These are phyloP conservation scores for Magnolia changhungtana DNA, from an alignment of 164 flowering plant species.

Conservation along the genomic window DNA sequence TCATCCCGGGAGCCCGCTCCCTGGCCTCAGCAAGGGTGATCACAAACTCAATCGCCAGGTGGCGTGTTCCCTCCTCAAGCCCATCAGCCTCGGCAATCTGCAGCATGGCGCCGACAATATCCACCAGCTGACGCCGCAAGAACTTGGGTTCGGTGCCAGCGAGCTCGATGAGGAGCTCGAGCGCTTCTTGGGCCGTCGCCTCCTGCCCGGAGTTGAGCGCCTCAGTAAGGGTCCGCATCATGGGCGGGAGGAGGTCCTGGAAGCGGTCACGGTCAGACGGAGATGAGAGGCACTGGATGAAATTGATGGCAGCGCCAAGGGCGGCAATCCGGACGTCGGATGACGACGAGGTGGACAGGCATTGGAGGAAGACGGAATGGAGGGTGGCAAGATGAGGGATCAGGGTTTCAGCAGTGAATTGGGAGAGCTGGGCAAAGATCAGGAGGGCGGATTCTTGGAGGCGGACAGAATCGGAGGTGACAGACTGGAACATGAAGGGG, in stretches of 20 bases:
- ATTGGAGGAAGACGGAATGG: conserved; percentile 69
- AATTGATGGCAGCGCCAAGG: conserved; percentile 74
- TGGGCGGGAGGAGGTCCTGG: conserved; percentile 80
- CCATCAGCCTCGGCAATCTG: conserved; percentile 86
- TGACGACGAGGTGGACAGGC: conserved; percentile 39
- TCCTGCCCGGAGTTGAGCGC: conserved; percentile 79
- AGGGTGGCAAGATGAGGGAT: conserved; percentile 63
- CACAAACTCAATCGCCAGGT: conserved; percentile 89
- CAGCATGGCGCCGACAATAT: conserved; percentile 85
- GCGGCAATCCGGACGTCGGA: conserved; percentile 85
- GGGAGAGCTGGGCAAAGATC: conserved; percentile 83
- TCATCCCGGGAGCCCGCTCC: conserved; percentile 98
- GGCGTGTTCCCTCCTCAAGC: conserved; percentile 88
- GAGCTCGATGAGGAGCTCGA: conserved; percentile 81
- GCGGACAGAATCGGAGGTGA: conserved; percentile 56
- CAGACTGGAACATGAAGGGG: conserved; percentile 96
- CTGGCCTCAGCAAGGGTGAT: conserved; percentile 94
- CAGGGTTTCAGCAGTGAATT: conserved; percentile 75
- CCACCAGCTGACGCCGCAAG: conserved; percentile 74
- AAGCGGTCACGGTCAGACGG: conserved; percentile 80
- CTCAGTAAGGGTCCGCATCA: conserved; percentile 90
- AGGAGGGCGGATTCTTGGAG: conserved; percentile 82
- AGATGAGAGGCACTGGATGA: conserved; percentile 76
- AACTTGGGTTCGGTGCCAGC: conserved; percentile 95
- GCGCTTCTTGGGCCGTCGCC: conserved; percentile 89